Conservation (phyloP, 257 asterid species). For the Fraxinus americana region DNA sequence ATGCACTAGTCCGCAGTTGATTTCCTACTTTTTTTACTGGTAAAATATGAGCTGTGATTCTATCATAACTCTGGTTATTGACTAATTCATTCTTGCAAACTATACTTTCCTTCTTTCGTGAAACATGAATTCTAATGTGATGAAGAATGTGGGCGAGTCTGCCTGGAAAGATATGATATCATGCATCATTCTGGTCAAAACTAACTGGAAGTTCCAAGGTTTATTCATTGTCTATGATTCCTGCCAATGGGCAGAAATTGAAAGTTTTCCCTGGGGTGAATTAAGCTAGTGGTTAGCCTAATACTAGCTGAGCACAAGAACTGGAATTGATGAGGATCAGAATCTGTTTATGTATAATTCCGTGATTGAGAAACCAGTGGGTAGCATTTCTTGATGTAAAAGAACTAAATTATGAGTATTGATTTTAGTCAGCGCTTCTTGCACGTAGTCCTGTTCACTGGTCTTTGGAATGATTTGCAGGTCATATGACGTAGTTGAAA, state of each 20-base stretch:
- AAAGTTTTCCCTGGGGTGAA: background rate
- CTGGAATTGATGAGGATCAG: background rate
- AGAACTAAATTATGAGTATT: background rate
- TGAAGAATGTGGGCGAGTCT: background rate
- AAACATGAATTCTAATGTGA: background rate
- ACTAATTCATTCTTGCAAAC: background rate
- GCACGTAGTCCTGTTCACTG: background rate
- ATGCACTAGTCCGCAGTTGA: background rate
- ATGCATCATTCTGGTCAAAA: background rate
- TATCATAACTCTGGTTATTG: background rate
- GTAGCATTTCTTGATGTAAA: background rate
- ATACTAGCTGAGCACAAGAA: background rate
- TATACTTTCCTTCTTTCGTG: background rate
- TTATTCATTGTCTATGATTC: background rate
- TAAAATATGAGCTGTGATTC: background rate
- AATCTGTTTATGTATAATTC: background rate
- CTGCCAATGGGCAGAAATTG: background rate
- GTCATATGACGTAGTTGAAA: background rate
- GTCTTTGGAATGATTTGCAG: background rate
- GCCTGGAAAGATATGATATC: background rate
- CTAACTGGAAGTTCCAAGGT: background rate
- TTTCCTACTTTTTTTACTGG: background rate
- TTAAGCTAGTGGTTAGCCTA: background rate
- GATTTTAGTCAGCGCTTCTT: background rate
- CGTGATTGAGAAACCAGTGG: background rate